Conservation (phyloP, 495 filamentous ascomycete species). For the Penicillium bialowiezense region DNA sequence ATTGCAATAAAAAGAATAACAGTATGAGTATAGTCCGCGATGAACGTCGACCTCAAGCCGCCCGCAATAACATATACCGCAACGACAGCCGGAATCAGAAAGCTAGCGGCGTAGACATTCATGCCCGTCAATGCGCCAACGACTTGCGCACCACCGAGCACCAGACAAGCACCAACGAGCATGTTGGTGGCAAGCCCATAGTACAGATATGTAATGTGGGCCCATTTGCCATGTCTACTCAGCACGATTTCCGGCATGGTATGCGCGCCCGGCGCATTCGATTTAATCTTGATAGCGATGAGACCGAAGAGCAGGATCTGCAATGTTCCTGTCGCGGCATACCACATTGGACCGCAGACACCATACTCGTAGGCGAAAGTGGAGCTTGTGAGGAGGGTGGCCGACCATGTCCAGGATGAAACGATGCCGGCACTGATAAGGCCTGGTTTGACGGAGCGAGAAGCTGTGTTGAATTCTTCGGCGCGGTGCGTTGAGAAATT, state of each 20-base stretch:
- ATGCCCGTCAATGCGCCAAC: conserved; percentile 44
- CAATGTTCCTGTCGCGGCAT: conserved; percentile 38
- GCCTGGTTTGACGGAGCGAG: conserved; percentile 45
- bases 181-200: conserved; percentile 45
- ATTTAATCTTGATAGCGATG: conserved; percentile 42
- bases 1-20: conserved; percentile 46
- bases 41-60: conserved; percentile 41
- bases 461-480: conserved; percentile 52
- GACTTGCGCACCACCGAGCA: conserved; percentile 40
- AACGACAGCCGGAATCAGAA: conserved; percentile 41
- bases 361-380: conserved; percentile 51
- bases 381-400: conserved; percentile 41
- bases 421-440: conserved; percentile 50
- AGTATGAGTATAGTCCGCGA: conserved; percentile 45
- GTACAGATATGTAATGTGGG: conserved; percentile 39
- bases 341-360: conserved; percentile 48
- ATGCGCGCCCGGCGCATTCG: conserved; percentile 36
- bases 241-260: conserved; percentile 41
- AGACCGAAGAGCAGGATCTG: conserved; percentile 44
- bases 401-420: conserved; percentile 45
- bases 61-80: conserved; percentile 43
- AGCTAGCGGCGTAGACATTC: conserved; percentile 43
- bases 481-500: conserved; percentile 40
- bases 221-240: conserved; percentile 31
- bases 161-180: conserved; percentile 38